Conservation (phyloP, 371 early-diverging fungal species). For the Batkoa obscura region DNA sequence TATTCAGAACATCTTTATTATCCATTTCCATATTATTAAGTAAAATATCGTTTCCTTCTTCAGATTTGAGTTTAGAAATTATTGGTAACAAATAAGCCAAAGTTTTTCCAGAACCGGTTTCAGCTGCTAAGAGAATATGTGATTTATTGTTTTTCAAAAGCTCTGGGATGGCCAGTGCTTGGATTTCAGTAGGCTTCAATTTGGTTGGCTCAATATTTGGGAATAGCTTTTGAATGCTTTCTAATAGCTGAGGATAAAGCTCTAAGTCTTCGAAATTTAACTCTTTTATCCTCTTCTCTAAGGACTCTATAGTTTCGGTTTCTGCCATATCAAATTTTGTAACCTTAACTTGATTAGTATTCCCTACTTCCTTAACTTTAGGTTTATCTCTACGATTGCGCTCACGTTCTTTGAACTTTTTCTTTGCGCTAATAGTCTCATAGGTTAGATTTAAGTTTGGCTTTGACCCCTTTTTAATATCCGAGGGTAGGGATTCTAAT, state of each 20-base stretch:
- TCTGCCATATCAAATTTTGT: conserved; percentile 1
- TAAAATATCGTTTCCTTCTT: conserved; percentile 21
- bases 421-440: conserved; percentile 3
- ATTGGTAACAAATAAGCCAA: conserved; percentile 87
- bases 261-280: conserved; percentile 4
- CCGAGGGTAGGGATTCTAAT: conserved; percentile 17
- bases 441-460: conserved; percentile 5
- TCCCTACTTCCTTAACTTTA: conserved; percentile 11
- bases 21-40: conserved; percentile 9
- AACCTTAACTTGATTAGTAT: neutral
- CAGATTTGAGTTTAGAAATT: conserved; percentile 44
- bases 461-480: neutral
- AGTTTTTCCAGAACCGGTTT: conserved; percentile 98
- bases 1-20: conserved; percentile 4
- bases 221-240: neutral
- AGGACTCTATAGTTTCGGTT: neutral
- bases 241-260: conserved; percentile 5
- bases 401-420: neutral
- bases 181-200: conserved; percentile 68
- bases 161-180: conserved; percentile 71
- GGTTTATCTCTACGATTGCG: neutral
- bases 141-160: conserved; percentile 28
- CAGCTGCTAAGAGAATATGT: conserved; percentile 68
- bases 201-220: conserved; percentile 8
- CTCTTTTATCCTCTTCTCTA: neutral